These are phyloP conservation scores for Vitis hybrid DNA, from an alignment of 177 flowering plant species.

Conservation along the genomic window DNA sequence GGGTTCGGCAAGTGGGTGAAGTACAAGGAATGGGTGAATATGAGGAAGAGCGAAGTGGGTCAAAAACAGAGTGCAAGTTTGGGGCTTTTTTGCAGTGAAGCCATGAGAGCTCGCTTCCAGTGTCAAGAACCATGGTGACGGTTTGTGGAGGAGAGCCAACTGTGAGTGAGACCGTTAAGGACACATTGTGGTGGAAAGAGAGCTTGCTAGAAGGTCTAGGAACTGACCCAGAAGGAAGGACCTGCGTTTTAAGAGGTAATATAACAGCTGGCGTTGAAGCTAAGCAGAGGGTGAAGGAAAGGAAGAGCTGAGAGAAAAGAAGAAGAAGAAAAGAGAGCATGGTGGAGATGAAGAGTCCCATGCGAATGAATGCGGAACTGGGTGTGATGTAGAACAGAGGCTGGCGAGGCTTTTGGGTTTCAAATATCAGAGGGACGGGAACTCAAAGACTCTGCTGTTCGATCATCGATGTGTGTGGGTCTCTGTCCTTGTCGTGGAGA, in stretches of 20 bases:
- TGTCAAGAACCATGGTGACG: conserved; percentile 82
- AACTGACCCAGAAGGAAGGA: conserved; percentile 17
- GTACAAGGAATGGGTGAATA: conserved; percentile 59
- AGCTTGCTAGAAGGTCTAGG: conserved; percentile 44
- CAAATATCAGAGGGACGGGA: not conserved
- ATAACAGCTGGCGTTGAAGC: conserved; percentile 21
- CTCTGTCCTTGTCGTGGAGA: too few species aligned
- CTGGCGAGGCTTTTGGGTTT: not conserved
- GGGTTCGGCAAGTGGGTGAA: conserved; percentile 54
- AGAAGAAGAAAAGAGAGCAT: conserved; percentile 19
- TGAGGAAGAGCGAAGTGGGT: conserved; percentile 58
- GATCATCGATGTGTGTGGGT: too few species aligned
- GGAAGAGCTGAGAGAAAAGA: not conserved
- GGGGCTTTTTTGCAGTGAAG: conserved; percentile 53
- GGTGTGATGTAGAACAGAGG: too few species aligned
- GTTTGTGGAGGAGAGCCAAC: conserved; percentile 82
- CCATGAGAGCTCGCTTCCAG: conserved; percentile 93
- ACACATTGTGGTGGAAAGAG: conserved; percentile 62
- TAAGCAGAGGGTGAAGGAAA: conserved; percentile 4
- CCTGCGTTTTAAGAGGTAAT: conserved; percentile 55
- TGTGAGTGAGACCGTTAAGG: conserved; percentile 60
- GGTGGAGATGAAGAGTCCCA: not conserved
- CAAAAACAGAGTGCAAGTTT: conserved; percentile 27
- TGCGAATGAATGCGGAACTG: not conserved
- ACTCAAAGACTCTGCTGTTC: too few species aligned